Evolutionary conservation across 441 rosid genomes (phyloP).

Genomic region (Geranium incanum): DNA sequence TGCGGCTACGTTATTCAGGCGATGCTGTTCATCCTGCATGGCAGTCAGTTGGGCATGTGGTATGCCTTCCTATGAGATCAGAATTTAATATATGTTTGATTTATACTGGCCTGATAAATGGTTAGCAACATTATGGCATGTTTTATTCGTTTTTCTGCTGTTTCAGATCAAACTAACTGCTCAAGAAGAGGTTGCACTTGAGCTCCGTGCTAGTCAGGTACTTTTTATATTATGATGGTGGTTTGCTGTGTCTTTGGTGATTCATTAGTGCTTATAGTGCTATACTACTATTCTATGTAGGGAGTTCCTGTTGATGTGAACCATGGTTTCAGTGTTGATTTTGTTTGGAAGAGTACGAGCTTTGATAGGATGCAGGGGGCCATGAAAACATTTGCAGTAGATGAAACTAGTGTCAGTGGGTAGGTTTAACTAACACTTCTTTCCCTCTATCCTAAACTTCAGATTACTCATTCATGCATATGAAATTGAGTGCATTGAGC

Average conservation of each 20-base stretch:
- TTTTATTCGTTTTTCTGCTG: slow-evolving; percentile 4
- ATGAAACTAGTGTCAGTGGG: slow-evolving; percentile 99
- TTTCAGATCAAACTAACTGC: slow-evolving; percentile 89
- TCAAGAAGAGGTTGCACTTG: slow-evolving; percentile 97
- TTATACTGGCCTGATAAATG: not conserved
- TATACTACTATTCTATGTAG: slow-evolving; percentile 32
- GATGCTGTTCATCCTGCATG: slow-evolving; percentile 96
- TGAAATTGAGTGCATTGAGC: not conserved
- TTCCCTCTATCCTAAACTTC: not conserved
- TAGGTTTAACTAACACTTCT: slow-evolving; percentile 29
- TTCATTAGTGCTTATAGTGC: slow-evolving; percentile 10
- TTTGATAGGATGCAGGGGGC: slow-evolving; percentile 99
- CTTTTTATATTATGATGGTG: slow-evolving; percentile 19
- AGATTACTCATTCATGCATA: not conserved
- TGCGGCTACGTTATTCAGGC: slow-evolving; percentile 89
- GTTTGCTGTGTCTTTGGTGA: not conserved
- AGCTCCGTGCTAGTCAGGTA: slow-evolving; percentile 97
- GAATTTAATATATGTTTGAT: not conserved
- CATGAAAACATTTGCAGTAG: slow-evolving; percentile 97
- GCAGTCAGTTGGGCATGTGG: slow-evolving; percentile 99
- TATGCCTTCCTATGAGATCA: slow-evolving; percentile 28
- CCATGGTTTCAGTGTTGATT: slow-evolving; percentile 96
- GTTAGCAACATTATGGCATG: not conserved
- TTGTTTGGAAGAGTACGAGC: slow-evolving; percentile 99
- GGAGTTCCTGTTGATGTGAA: slow-evolving; percentile 88